phyloP scores from a whole-genome alignment of 495 filamentous ascomycete species.

The Penicillium crystallinum region DNA sequence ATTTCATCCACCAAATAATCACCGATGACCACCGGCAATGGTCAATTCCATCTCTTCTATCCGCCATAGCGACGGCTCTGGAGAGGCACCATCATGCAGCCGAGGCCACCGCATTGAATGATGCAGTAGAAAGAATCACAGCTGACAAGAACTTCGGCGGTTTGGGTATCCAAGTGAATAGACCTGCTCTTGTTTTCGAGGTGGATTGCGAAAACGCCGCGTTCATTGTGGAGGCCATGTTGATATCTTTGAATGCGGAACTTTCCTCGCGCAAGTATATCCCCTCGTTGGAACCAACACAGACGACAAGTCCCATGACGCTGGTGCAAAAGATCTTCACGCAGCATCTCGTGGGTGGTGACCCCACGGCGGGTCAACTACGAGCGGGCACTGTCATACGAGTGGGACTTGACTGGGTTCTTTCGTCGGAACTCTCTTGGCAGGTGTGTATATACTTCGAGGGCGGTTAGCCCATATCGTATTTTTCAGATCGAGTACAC shows the following conservation, averaged over 20 bases:
- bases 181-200: neutral
- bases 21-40: neutral
- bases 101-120: neutral
- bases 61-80: neutral
- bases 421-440: constrained; percentile 40
- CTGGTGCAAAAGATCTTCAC: neutral
- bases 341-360: neutral
- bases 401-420: constrained; percentile 36
- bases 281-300: neutral
- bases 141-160: neutral
- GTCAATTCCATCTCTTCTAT: neutral
- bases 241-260: neutral
- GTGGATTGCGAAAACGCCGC: neutral
- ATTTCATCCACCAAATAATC: neutral
- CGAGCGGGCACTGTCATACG: neutral
- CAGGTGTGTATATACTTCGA: constrained; percentile 10
- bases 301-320: neutral
- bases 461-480: no score
- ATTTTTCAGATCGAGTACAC: no score
- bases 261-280: neutral
- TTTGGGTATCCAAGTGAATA: neutral
- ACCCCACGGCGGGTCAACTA: neutral
- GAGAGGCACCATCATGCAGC: neutral
- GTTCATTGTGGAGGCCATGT: neutral
- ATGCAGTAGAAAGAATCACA: neutral